Percentiles rank a stretch among this genome's conserved stretches.
Evolutionary conservation across 2,329 filamentous ascomycete species (phyloP).

Genomic region (Pseudocercospora pini-densiflorae): DNA sequence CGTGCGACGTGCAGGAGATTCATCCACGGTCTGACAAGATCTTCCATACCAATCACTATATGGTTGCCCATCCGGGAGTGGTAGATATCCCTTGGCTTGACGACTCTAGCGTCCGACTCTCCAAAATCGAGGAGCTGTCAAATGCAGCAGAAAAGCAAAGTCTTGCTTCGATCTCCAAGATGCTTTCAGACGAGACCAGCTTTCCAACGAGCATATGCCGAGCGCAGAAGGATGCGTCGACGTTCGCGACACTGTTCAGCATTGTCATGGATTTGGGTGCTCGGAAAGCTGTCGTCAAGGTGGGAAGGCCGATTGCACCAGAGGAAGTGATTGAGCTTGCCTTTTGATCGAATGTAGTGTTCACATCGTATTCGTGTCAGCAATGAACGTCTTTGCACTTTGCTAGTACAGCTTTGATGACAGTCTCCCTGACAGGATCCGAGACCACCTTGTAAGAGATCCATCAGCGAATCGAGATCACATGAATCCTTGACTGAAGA

Average conservation of each 20-base stretch:
- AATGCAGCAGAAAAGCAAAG: slow-evolving; percentile 15
- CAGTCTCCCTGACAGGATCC: neutral
- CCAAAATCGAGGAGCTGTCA: slow-evolving; percentile 43
- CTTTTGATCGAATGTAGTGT: neutral
- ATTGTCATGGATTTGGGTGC: slow-evolving; percentile 43
- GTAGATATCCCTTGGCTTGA: slow-evolving; percentile 48
- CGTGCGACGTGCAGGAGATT: slow-evolving; percentile 39
- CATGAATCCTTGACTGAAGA: neutral
- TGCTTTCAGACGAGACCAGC: slow-evolving; percentile 38
- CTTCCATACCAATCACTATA: slow-evolving; percentile 52
- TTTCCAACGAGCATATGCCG: slow-evolving; percentile 44
- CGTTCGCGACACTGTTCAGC: slow-evolving; percentile 41
- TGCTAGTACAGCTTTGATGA: neutral
- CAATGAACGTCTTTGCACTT: neutral
- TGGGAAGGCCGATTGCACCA: slow-evolving; percentile 39
- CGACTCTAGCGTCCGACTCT: slow-evolving; percentile 45
- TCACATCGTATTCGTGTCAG: neutral
- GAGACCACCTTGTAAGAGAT: neutral
- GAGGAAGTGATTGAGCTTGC: slow-evolving; percentile 28
- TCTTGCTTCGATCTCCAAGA: neutral
- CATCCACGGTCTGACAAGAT: slow-evolving; percentile 43
- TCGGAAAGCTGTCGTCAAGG: slow-evolving; percentile 33
- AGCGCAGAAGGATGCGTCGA: slow-evolving; percentile 25
- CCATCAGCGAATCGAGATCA: neutral
- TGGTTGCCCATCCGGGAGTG: slow-evolving; percentile 45